These are phyloP conservation scores for Tetrapisispora nanseiensis DNA, from an alignment of 805 yeast species.

Conservation along the genomic window DNA sequence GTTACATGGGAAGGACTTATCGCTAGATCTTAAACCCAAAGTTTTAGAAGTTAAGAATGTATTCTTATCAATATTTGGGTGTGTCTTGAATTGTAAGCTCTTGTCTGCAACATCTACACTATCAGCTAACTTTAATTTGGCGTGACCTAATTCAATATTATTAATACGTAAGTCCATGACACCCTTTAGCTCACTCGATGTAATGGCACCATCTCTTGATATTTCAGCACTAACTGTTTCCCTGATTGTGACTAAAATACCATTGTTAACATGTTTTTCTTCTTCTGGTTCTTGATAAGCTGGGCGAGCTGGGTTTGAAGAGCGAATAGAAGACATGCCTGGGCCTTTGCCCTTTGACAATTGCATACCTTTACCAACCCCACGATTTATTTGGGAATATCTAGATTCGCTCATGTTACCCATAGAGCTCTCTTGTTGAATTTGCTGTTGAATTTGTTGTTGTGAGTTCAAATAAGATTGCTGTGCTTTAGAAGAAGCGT, in stretches of 20 bases:
- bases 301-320: constrained; percentile 9
- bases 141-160: constrained; percentile 57
- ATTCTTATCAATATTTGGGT: constrained; percentile 86
- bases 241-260: constrained; percentile 65
- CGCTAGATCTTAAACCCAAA: constrained; percentile 66
- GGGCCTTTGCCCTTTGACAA: constrained; percentile 12
- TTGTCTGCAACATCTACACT: constrained; percentile 37
- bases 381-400: constrained; percentile 4
- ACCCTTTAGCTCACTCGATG: constrained; percentile 75
- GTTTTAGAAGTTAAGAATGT: constrained; percentile 47
- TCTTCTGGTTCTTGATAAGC: constrained; percentile 15
- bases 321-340: constrained; percentile 2
- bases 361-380: constrained; percentile 22
- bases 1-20: constrained; percentile 81
- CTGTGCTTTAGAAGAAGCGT: constrained; percentile 33
- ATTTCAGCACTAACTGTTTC: constrained; percentile 74
- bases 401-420: constrained; percentile 4
- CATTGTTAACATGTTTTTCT: constrained; percentile 45
- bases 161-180: constrained; percentile 82
- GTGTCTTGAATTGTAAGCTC: constrained; percentile 71
- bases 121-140: constrained; percentile 50
- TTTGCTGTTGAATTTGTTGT: constrained; percentile 11
- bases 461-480: constrained; percentile 22
- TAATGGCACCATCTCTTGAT: constrained; percentile 70
- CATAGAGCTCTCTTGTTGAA: constrained; percentile 12